Evolutionary conservation across 2,329 filamentous ascomycete genomes (phyloP), one percentile per base, ranked within the genome.

Genomic region (Parastagonospora nodorum): DNA sequence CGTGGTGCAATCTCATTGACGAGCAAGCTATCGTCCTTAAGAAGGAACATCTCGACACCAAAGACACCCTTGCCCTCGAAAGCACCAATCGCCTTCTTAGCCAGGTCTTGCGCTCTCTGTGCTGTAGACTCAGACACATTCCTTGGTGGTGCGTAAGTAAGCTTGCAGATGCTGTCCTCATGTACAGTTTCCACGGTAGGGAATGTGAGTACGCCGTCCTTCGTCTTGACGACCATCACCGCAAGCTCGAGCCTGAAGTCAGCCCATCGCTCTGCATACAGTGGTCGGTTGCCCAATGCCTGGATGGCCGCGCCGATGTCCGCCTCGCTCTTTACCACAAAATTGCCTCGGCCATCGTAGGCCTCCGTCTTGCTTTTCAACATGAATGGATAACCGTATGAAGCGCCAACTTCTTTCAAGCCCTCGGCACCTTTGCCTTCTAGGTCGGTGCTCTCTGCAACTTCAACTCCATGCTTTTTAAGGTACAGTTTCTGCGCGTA

Each of bases 141-240:
- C 32, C 92, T 83, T 1, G 93, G 90, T 2, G 94, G 94, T 45
- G 88, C 87, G 69, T 92, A 97, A 2, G 93, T 90, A 58, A 92
- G 87, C 63, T 95, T 94, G 83, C 94, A 97, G 63, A 99, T 92
- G 68, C 87, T 94, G 74, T 97, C 90, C 74, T 97, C 90, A 64
- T 99, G 94, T 28, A 97, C 84, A 1, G 93, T 97, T 78, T 99
- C 94, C 2, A 97, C 92, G 0, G 88, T 88, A 0, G 94, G 92
- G 69, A 94, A 97, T 4, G 92, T 85, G 29, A 92, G 78, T 3
- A 84, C 80, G 5, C 77, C 75, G 59, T 95, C 86, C 67, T 92
- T 89, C 0, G 90, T 96, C 67, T 96, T 89, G 50, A 97, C 85
- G 8, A 97, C 93, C 86, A 97, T 96, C 60, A 96, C 92, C 5